phyloP scores from a whole-genome alignment of 23 red algal genomes.

The Cyanidium caldarium region DNA sequence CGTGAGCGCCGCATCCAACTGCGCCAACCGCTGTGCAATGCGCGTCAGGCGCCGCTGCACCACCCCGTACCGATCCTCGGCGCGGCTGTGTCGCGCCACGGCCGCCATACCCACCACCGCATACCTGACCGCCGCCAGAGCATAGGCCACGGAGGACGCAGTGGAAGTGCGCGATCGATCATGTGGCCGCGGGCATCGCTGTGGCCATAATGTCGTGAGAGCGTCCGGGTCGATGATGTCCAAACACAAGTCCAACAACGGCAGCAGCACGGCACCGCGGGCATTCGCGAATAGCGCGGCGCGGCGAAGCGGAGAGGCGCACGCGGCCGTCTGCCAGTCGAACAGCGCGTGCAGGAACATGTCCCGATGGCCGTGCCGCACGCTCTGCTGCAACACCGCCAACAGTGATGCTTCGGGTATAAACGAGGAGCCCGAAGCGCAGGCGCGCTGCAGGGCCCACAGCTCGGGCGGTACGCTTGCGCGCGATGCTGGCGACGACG shows the following conservation, averaged over 20 bases:
- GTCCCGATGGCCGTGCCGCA: not conserved
- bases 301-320: not conserved
- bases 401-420: not conserved
- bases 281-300: not conserved
- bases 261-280: not conserved
- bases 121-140: not conserved
- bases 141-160: not conserved
- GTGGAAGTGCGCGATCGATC: too few relatives aligned
- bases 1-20: not conserved
- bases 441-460: not conserved
- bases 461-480: not conserved
- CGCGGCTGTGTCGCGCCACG: not conserved
- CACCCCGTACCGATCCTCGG: not conserved
- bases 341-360: not conserved
- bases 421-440: too few relatives aligned
- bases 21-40: not conserved
- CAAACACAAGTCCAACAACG: conserved; percentile 1
- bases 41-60: not conserved
- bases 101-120: not conserved
- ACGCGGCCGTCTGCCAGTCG: not conserved
- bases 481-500: not conserved
- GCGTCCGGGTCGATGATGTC: not conserved
- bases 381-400: not conserved
- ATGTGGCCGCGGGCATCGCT: not conserved
- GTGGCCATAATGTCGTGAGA: not conserved